phyloP scores from a whole-genome alignment of 1,284 basidiomycete species.

The Rhodotorula sp. region DNA sequence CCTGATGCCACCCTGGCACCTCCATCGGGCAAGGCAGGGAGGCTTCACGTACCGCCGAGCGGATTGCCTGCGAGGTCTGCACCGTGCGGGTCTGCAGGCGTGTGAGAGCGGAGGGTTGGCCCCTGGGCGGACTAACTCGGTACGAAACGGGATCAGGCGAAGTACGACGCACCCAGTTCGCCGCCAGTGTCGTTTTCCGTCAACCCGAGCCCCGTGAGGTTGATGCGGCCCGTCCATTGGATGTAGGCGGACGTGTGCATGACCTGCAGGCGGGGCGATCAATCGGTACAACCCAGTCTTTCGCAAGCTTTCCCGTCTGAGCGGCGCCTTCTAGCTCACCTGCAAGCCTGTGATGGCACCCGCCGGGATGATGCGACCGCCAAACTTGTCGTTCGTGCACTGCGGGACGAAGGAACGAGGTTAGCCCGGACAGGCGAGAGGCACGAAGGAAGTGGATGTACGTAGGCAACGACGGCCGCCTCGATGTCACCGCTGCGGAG shows the following conservation, averaged over 20 bases:
- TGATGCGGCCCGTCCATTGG: constrained; percentile 64
- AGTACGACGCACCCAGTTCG: constrained; percentile 29
- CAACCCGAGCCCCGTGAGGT: constrained; percentile 64
- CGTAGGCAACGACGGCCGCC: constrained; percentile 44
- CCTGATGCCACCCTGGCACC: too few species aligned
- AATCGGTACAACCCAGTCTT: too few species aligned
- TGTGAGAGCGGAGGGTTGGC: too few species aligned
- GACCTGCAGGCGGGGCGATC: too few species aligned
- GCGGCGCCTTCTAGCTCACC: too few species aligned
- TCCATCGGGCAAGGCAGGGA: too few species aligned
- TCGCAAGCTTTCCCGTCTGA: too few species aligned
- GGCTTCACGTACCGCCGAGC: constrained; percentile 12
- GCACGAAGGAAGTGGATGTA: not conserved
- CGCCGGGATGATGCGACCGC: constrained; percentile 64
- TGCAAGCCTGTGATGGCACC: constrained; percentile 61
- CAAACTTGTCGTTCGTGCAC: constrained; percentile 60
- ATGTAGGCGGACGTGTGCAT: constrained; percentile 65
- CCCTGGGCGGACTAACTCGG: too few species aligned
- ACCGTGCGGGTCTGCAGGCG: constrained; percentile 36
- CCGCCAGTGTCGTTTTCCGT: constrained; percentile 62
- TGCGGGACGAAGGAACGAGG: not conserved
- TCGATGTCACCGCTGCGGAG: constrained; percentile 38
- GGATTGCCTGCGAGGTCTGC: constrained; percentile 37
- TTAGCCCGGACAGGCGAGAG: not conserved
- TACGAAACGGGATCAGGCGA: too few species aligned